These are phyloP conservation scores for Fusarium pininemorale DNA, from an alignment of 2,329 filamentous ascomycete genomes.

Conservation along the genomic window DNA sequence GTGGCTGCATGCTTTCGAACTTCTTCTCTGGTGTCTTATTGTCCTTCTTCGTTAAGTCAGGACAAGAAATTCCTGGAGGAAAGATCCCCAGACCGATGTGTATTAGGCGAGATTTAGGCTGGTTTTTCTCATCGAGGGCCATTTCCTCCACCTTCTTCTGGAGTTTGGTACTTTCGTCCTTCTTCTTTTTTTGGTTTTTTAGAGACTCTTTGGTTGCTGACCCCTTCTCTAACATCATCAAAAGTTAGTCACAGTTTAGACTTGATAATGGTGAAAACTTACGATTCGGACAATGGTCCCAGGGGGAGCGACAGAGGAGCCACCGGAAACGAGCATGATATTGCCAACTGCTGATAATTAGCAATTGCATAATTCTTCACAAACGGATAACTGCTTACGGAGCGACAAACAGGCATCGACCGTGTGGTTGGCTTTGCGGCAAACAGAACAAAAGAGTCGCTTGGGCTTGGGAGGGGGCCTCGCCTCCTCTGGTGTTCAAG, in stretches of 20 bases:
- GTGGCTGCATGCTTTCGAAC: no score
- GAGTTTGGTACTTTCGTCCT: no score
- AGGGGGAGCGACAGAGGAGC: rapidly evolving
- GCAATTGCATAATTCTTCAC: neutral
- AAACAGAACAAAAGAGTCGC: rapidly evolving
- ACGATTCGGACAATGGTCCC: neutral
- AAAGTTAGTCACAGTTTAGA: neutral
- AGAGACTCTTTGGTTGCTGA: neutral
- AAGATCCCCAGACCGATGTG: no score
- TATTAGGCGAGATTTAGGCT: no score
- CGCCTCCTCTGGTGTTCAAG: neutral
- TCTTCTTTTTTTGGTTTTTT: no score
- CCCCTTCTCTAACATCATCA: neutral
- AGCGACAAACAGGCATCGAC: rapidly evolving
- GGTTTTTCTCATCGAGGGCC: no score
- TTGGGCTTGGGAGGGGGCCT: neutral
- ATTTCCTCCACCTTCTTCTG: no score
- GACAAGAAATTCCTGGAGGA: no score
- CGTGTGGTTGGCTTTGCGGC: rapidly evolving
- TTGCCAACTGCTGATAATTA: neutral
- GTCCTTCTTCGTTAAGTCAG: no score
- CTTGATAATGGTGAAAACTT: neutral
- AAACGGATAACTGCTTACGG: neutral
- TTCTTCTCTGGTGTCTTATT: no score
- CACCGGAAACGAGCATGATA: rapidly evolving